Base-by-base conservation (phyloP, 2,329 filamentous ascomycete genomes). In the Fusarium temperatum region DNA sequence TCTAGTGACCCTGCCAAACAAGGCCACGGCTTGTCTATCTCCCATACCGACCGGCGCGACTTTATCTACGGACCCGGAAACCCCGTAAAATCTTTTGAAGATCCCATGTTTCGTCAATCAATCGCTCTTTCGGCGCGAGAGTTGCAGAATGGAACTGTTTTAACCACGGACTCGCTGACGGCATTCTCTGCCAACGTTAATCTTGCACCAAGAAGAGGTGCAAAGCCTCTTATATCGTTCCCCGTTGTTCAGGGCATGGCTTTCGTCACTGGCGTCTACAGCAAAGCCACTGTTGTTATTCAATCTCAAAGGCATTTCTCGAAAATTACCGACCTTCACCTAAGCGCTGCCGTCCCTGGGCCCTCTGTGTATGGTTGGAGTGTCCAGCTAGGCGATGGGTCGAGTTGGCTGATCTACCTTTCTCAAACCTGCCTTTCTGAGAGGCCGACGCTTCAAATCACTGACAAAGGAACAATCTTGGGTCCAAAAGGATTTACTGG, bases 61-160 rank as follows among this genome's bases (percentile, higher is more conserved):
- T 24, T 35, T 50, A 20, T 35, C 0, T 35, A 51, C 3, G 47
- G 47, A 5, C 10, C 28, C 0, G 30, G 30, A 51, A 0, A 18
- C 3, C 47, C 47, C 0, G 47, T 51, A 3, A 35, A 51, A 4
- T 13, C 48, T 51, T 35, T 35, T 13, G 22, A 51, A 7, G 48
- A 35, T 10, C 30, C 22, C 5, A 15, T 2, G 8, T 51, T 35
- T 24, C 11, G 22, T 1, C 48, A 51, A 7, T 51, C 48, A 3
- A 51, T 51, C 11, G 30, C 48, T 24, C 30, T 51, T 51, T 51
- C 48, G 3, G 48, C 30, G 22, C 30, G 5, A 9, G 48, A 51
- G 0, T 5, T 35, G 0, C 48, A 51, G 15, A 51, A 51, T 51
- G 48, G 22, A 18, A 51, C 15, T 0, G 30, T 24, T 14, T 0